Evolutionary conservation across 305 asterid species (phyloP), one percentile per base, ranked within the genome.

Genomic region (Fraxinus baroniana): DNA sequence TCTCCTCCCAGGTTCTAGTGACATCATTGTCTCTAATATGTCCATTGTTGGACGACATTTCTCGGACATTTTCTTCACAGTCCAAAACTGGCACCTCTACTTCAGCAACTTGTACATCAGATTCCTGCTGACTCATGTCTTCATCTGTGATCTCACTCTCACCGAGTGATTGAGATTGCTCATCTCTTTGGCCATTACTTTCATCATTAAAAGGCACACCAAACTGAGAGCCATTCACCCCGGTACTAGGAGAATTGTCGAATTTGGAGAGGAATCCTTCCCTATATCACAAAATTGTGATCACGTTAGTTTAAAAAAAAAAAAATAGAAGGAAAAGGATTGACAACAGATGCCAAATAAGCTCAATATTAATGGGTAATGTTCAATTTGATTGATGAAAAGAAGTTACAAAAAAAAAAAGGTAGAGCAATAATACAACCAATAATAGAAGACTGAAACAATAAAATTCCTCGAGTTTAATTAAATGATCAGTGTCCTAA

Each of bases 261-360:
- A 92, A 76, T 89, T 89, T 92, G 80, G 97, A 94, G 75, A 91
- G 91, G 81, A 93, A 93, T 62, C 90, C 98, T 84, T 92, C 98
- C 90, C 98, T 94, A 92, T 60, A 87, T 64, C 77, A 79, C 26
- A 77, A 62, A 49, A 46, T 7, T 36, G 22, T 33, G 74, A 81
- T 41, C 8, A 55, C 52, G 9, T 77, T 46, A 68, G 68, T 20
- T 70, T 71, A 39, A 36, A 17, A 20, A 15, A 28, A 35, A 17
- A 3, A 78, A n/a, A 17, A 1, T 7, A 46, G 49, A 9, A 62
- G 33, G 72, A 62, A 66, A 28, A 7, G 33, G 55, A 52, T 35
- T 52, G 77, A 80, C 32, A 77, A 76, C 8, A 75, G 57, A 75
- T 64, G 70, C 55, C 70, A 79, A 20, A 28, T 70, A n/a, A 75